Percentiles rank a stretch among this genome's conserved stretches.
Evolutionary conservation across 106 monocot species (phyloP).

Genomic region (Amphibolis antarctica): DNA sequence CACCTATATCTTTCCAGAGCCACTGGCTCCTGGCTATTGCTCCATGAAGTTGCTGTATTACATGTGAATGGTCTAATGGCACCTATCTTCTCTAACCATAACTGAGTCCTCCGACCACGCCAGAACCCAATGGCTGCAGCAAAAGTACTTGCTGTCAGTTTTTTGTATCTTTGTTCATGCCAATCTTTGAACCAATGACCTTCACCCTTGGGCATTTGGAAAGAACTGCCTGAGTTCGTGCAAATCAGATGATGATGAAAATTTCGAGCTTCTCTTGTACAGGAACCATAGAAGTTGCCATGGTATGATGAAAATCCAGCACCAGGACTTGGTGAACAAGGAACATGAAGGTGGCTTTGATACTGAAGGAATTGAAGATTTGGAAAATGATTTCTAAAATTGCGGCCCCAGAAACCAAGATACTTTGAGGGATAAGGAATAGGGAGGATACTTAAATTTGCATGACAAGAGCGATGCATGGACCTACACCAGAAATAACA

Average conservation of each 20-base stretch:
- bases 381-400: conserved; percentile 1
- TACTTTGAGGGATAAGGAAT: neutral
- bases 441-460: neutral
- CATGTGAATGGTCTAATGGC: conserved; percentile 8
- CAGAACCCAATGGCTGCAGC: conserved; percentile 20
- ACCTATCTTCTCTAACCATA: conserved; percentile 24
- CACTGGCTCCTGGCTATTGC: conserved; percentile 1
- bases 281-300: neutral
- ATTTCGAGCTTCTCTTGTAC: neutral
- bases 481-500: conserved; percentile 1
- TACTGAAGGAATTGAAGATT: neutral
- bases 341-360: neutral
- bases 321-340: neutral
- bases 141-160: conserved; percentile 33
- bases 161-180: conserved; percentile 15
- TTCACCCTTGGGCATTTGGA: neutral
- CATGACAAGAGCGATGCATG: conserved; percentile 1
- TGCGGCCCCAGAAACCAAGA: neutral
- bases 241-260: conserved; percentile 1
- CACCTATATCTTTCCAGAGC: conserved; percentile 14
- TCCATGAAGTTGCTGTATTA: conserved; percentile 15
- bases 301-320: conserved; percentile 1
- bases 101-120: conserved; percentile 14
- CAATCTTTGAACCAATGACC: conserved; percentile 14
- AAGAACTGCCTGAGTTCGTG: neutral